A percentile compares a stretch with the other conserved stretches of the same genome.
Evolutionary conservation across 768 basidiomycete species (phyloP).

Genomic region (Lactarius deliciosus): DNA sequence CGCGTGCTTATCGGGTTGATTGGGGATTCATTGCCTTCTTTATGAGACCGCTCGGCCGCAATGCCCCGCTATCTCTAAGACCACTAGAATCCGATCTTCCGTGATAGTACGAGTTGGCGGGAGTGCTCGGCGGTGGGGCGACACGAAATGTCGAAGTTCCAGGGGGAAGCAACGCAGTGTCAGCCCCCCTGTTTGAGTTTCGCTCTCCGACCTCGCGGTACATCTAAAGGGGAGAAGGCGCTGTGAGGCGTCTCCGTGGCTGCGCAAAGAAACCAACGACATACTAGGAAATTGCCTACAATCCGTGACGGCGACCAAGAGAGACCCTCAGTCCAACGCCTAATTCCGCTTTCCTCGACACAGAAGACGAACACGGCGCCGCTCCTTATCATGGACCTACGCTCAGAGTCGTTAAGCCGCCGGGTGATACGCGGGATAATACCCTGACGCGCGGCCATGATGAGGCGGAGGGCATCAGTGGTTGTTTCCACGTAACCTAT

Average conservation of each 20-base stretch:
- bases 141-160: constrained; percentile 29
- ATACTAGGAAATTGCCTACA: constrained; percentile 79
- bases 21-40: constrained; percentile 62
- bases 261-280: constrained; percentile 30
- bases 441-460: constrained; percentile 78
- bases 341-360: constrained; percentile 86
- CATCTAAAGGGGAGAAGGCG: constrained; percentile 45
- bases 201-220: constrained; percentile 80
- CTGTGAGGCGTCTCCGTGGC: constrained; percentile 14
- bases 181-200: constrained; percentile 34
- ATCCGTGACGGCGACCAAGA: constrained; percentile 85
- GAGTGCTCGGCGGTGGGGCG: constrained; percentile 20
- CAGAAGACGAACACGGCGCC: constrained; percentile 85
- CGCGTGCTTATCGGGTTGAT: constrained; percentile 8
- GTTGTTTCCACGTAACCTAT: constrained; percentile 81
- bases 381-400: constrained; percentile 49
- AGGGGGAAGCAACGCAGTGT: constrained; percentile 19
- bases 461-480: constrained; percentile 75
- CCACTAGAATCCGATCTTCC: constrained; percentile 30
- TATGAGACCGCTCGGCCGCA: constrained; percentile 56
- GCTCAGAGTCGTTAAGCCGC: constrained; percentile 79
- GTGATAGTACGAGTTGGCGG: constrained; percentile 20
- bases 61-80: constrained; percentile 18
- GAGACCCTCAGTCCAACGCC: constrained; percentile 79
- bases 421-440: constrained; percentile 82